These are phyloP conservation scores for Abelmoschus esculentus DNA, from an alignment of 345 rosid genomes.

Conservation along the genomic window DNA sequence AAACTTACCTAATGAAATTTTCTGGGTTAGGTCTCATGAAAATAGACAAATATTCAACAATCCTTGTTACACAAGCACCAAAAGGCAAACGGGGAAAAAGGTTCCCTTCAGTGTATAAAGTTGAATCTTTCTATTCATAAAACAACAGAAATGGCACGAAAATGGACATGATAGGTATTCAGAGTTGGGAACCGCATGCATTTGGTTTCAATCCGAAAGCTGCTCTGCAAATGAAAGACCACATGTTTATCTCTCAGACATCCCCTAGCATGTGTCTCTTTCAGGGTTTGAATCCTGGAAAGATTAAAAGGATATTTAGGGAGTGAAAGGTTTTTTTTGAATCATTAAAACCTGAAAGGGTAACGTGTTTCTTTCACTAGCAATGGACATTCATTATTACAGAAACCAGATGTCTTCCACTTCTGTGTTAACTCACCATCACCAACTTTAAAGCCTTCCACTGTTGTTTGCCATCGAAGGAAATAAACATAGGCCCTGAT, in stretches of 20 bases:
- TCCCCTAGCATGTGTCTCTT: neutral
- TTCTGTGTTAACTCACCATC: neutral
- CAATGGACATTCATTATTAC: neutral
- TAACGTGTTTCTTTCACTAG: neutral
- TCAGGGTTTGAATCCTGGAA: neutral
- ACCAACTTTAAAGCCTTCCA: neutral
- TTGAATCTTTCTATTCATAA: slow-evolving; percentile 2
- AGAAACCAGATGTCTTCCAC: slow-evolving; percentile 10
- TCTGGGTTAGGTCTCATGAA: too few relatives aligned
- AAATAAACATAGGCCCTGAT: neutral
- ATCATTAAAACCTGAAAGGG: slow-evolving; percentile 7
- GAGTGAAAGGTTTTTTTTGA: neutral
- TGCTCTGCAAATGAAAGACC: neutral
- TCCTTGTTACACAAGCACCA: neutral
- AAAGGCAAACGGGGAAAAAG: neutral
- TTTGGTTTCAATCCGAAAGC: neutral
- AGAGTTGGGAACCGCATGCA: neutral
- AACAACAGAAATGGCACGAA: neutral
- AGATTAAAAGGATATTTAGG: neutral
- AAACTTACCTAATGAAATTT: too few relatives aligned
- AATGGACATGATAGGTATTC: neutral
- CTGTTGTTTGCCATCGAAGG: neutral
- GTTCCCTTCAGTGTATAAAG: neutral
- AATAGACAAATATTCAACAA: neutral
- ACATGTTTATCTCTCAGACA: neutral